Percentiles rank a stretch among this genome's conserved stretches.
Evolutionary conservation across 495 filamentous ascomycete species (phyloP).

Genomic region (Neurospora tetrasperma): DNA sequence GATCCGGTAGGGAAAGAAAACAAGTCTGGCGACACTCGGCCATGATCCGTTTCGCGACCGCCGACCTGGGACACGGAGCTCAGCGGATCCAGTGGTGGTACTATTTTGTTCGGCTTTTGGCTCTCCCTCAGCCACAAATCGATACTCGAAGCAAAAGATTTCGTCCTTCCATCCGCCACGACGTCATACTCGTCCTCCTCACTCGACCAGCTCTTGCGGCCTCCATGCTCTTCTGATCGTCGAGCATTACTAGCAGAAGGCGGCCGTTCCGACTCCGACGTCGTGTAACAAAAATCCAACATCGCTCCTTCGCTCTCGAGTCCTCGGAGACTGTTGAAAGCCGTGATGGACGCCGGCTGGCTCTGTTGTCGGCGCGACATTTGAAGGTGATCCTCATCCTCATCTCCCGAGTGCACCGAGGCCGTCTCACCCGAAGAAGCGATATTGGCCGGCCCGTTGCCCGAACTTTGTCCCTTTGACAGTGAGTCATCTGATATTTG

Average conservation of each 20-base stretch:
- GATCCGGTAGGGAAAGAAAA: constrained; percentile 33
- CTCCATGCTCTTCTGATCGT: constrained; percentile 3
- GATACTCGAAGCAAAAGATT: constrained; percentile 21
- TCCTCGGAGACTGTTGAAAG: constrained; percentile 18
- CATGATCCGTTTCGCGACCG: constrained; percentile 6
- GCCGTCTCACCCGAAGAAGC: constrained; percentile 15
- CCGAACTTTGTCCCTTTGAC: constrained; percentile 12
- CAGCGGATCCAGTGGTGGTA: constrained; percentile 9
- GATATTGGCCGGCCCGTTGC: constrained; percentile 14
- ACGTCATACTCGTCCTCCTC: constrained; percentile 20
- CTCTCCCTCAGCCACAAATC: constrained; percentile 39
- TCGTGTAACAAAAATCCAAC: constrained; percentile 1
- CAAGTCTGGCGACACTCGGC: constrained; percentile 31
- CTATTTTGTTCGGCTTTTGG: constrained; percentile 19
- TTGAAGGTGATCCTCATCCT: background rate
- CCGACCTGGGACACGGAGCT: constrained; percentile 19
- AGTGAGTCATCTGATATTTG: constrained; percentile 29
- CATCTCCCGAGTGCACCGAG: constrained; percentile 8
- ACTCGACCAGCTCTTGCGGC: constrained; percentile 19
- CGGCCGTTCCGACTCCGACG: constrained; percentile 18
- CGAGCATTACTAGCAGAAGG: constrained; percentile 25
- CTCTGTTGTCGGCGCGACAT: background rate
- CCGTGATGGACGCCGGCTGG: constrained; percentile 18
- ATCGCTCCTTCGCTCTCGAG: background rate
- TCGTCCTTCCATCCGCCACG: constrained; percentile 5